These are phyloP conservation scores for Clarireedia homoeocarpa DNA, from an alignment of 2,329 filamentous ascomycete genomes.

Conservation along the genomic window DNA sequence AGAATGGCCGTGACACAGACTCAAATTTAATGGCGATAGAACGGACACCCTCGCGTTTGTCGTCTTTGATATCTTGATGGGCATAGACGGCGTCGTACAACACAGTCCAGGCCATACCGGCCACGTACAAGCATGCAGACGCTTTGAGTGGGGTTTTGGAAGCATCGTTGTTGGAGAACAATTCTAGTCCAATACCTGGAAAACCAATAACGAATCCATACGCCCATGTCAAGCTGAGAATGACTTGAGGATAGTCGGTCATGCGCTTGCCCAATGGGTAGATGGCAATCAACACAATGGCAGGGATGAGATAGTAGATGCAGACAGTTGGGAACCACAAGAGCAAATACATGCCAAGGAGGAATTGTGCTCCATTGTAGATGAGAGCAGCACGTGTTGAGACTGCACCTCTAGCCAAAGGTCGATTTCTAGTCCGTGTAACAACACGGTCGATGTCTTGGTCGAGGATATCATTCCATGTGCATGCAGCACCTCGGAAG, in stretches of 20 bases:
- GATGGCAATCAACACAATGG: background rate
- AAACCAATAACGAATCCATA: conserved; percentile 1
- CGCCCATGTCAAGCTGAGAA: conserved; percentile 7
- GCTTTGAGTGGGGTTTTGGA: background rate
- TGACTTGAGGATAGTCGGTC: conserved; percentile 9
- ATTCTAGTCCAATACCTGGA: background rate
- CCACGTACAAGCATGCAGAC: background rate
- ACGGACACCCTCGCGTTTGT: conserved; percentile 6
- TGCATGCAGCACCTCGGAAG: conserved; percentile 1
- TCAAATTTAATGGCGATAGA: conserved; percentile 2
- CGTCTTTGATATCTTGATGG: conserved; percentile 10
- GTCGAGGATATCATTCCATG: conserved; percentile 3
- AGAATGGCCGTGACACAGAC: background rate
- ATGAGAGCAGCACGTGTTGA: background rate
- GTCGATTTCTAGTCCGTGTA: background rate
- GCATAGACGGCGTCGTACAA: conserved; percentile 11
- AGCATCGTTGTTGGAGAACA: background rate
- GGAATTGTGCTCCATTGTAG: background rate
- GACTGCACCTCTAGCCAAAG: background rate
- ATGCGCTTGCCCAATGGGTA: conserved; percentile 9
- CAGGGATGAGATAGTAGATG: background rate
- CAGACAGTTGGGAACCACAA: background rate
- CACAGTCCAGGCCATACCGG: conserved; percentile 6
- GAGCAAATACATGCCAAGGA: background rate
- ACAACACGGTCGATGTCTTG: background rate